Conservation (phyloP, 192 early-diverging fungal species). For the Podila horticola region DNA sequence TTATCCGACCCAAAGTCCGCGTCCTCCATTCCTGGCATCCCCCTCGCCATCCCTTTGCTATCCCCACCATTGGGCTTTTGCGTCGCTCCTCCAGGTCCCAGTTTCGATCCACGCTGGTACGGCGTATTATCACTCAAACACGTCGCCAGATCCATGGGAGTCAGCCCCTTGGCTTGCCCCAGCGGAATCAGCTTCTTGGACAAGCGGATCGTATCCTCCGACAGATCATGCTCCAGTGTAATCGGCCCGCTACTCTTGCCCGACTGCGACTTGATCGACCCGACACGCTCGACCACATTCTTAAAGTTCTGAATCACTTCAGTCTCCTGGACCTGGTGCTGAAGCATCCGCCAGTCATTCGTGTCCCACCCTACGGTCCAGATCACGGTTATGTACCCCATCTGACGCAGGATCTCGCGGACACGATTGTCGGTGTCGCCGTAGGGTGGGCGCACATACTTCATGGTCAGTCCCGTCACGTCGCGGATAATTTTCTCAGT, state of each 20-base stretch:
- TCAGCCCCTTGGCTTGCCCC: conserved; percentile 10
- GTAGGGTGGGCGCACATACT: conserved; percentile 65
- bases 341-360: conserved; percentile 60
- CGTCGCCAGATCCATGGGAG: conserved; percentile 26
- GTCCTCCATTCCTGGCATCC: conserved; percentile 40
- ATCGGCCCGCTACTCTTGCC: conserved; percentile 45
- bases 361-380: conserved; percentile 47
- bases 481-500: conserved; percentile 62
- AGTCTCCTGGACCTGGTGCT: conserved; percentile 8
- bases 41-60: conserved; percentile 3
- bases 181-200: conserved; percentile 56
- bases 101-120: conserved; percentile 30
- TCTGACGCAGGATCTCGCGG: conserved; percentile 60
- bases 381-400: conserved; percentile 55
- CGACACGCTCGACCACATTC: conserved; percentile 35
- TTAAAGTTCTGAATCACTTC: conserved; percentile 48
- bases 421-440: conserved; percentile 67
- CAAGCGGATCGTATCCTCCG: conserved; percentile 48
- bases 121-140: conserved; percentile 23
- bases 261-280: conserved; percentile 29
- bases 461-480: conserved; percentile 60
- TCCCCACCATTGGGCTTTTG: conserved; percentile 34
- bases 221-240: conserved; percentile 56
- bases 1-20: conserved; percentile 13
- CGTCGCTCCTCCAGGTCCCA: conserved; percentile 23